Evolutionary conservation across 352 stramenopile species (phyloP).

Genomic region (Phytophthora boehmeriae): DNA sequence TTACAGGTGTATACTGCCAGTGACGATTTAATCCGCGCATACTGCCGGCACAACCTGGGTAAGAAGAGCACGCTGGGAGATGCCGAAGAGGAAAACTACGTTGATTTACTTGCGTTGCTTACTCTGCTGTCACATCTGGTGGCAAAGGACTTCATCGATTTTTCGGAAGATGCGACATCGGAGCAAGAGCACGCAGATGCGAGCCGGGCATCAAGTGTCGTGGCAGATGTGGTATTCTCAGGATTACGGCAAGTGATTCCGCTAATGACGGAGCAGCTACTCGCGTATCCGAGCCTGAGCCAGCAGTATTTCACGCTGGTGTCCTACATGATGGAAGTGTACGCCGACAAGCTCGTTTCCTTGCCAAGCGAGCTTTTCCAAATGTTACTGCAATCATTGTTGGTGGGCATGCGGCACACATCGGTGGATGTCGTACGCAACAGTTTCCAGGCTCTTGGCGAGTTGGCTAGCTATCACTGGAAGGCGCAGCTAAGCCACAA

Average conservation of each 20-base stretch:
- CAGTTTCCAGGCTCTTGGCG: conserved; percentile 83
- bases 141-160: conserved; percentile 88
- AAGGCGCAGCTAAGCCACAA: conserved; percentile 58
- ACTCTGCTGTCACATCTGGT: conserved; percentile 82
- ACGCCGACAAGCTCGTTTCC: conserved; percentile 75
- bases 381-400: conserved; percentile 75
- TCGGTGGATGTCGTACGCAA: conserved; percentile 78
- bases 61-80: conserved; percentile 68
- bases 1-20: conserved; percentile 76
- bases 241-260: conserved; percentile 87
- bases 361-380: conserved; percentile 71
- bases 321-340: conserved; percentile 88
- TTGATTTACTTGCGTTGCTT: conserved; percentile 75
- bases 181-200: conserved; percentile 62
- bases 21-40: conserved; percentile 72
- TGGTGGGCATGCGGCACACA: conserved; percentile 79
- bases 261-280: conserved; percentile 89
- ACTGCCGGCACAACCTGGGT: conserved; percentile 73
- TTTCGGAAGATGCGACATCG: conserved; percentile 71
- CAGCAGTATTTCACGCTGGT: conserved; percentile 91
- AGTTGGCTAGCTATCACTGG: conserved; percentile 75
- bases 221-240: conserved; percentile 90
- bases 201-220: conserved; percentile 63
- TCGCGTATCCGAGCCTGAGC: conserved; percentile 86
- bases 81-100: conserved; percentile 79